These are phyloP conservation scores for Eleusine coracana DNA, from an alignment of 176 grass and related monocot genomes.

Conservation along the genomic window DNA sequence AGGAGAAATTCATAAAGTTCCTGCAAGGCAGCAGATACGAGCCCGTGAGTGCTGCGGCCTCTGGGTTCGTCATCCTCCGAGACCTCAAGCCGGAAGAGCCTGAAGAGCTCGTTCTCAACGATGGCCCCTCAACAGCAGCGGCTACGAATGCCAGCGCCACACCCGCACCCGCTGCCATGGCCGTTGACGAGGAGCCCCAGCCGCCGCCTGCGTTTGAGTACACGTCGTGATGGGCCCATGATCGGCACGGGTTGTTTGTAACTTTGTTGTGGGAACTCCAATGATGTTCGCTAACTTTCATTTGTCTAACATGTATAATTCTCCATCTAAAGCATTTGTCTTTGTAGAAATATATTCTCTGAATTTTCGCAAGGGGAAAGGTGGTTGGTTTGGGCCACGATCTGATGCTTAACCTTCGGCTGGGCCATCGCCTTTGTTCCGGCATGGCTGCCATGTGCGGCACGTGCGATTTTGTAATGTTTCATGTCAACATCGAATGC, in stretches of 20 bases:
- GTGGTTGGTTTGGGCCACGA: background rate
- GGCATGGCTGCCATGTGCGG: background rate
- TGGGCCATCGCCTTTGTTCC: background rate
- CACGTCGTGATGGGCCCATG: conserved; percentile 24
- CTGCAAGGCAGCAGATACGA: conserved; percentile 74
- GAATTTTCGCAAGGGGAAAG: background rate
- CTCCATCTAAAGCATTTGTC: background rate
- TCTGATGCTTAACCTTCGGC: background rate
- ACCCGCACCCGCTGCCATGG: conserved; percentile 52
- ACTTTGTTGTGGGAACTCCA: background rate
- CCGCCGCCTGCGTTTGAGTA: conserved; percentile 72
- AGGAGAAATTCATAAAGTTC: conserved; percentile 87
- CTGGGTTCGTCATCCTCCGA: conserved; percentile 69
- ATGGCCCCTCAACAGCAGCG: conserved; percentile 38
- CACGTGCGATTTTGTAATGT: conserved; percentile 34
- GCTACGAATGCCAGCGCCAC: conserved; percentile 2
- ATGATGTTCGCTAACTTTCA: conserved; percentile 21
- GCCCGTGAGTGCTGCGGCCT: conserved; percentile 62
- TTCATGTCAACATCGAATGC: conserved; percentile 2
- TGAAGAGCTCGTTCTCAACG: conserved; percentile 59
- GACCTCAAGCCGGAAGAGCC: conserved; percentile 67
- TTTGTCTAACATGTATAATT: background rate
- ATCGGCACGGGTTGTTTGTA: too few species aligned
- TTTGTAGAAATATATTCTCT: background rate
- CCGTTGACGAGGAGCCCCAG: conserved; percentile 77